These are phyloP conservation scores for Cladosporium cucumerinum DNA, from an alignment of 2,329 filamentous ascomycete species.

Conservation along the genomic window DNA sequence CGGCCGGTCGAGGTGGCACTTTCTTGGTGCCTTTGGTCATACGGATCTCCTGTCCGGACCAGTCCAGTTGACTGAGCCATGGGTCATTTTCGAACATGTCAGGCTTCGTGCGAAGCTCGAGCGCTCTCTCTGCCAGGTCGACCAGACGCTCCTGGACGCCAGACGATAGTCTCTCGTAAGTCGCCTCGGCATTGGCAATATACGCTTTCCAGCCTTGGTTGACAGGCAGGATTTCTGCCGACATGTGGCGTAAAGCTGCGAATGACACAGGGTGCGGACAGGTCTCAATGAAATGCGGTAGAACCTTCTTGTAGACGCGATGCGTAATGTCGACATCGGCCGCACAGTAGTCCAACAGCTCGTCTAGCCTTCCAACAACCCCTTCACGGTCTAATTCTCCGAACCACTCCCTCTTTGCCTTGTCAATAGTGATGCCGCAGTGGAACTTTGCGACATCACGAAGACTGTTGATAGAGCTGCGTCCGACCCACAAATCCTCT, in stretches of 20 bases:
- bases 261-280: constrained; percentile 98
- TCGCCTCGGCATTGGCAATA: constrained; percentile 76
- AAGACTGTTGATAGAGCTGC: constrained; percentile 92
- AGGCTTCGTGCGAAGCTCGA: constrained; percentile 67
- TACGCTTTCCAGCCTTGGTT: constrained; percentile 86
- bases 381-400: constrained; percentile 72
- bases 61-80: constrained; percentile 91
- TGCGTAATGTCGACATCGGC: constrained; percentile 92
- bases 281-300: constrained; percentile 81
- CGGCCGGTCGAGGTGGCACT: constrained; percentile 67
- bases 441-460: constrained; percentile 96
- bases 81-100: constrained; percentile 74
- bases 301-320: constrained; percentile 87
- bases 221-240: constrained; percentile 86
- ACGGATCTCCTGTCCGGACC: constrained; percentile 87
- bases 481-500: constrained; percentile 90
- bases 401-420: constrained; percentile 81
- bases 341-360: constrained; percentile 89
- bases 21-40: constrained; percentile 93
- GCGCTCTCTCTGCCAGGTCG: constrained; percentile 70
- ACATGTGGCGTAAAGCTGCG: constrained; percentile 86
- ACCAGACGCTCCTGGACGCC: constrained; percentile 75
- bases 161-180: constrained; percentile 71
- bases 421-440: constrained; percentile 86
- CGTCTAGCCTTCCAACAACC: constrained; percentile 68